Evolutionary conservation across 2,329 filamentous ascomycete genomes (phyloP).

Genomic region (Exophiala alcalophila): DNA sequence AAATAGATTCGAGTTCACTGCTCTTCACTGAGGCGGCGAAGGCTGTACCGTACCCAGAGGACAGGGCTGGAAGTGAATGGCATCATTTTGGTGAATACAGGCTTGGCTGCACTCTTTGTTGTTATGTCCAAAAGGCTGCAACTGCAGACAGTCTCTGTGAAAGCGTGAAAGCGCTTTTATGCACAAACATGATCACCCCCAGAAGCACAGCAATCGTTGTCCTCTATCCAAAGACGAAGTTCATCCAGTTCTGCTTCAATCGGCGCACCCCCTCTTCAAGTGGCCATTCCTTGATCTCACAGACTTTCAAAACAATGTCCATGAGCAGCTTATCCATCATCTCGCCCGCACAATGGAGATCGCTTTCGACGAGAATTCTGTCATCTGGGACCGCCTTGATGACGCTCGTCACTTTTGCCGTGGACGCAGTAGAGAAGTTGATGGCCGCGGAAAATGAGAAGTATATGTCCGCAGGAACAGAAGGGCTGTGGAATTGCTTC

Average conservation of each 20-base stretch:
- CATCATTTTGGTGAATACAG: too few relatives aligned
- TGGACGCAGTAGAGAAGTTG: conserved; percentile 62
- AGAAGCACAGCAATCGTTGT: too few relatives aligned
- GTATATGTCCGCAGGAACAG: conserved; percentile 73
- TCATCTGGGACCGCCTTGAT: conserved; percentile 73
- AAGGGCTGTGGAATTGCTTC: conserved; percentile 70
- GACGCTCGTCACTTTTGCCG: conserved; percentile 61
- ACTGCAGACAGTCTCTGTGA: not conserved
- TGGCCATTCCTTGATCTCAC: conserved; percentile 72
- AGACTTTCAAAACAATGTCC: conserved; percentile 72
- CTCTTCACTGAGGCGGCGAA: too few relatives aligned
- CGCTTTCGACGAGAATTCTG: conserved; percentile 81
- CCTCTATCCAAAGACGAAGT: conserved; percentile 65
- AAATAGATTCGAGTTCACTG: too few relatives aligned
- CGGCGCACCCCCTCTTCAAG: conserved; percentile 66
- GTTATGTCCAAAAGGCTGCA: too few relatives aligned
- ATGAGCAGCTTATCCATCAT: conserved; percentile 76
- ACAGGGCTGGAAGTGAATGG: too few relatives aligned
- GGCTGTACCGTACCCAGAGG: too few relatives aligned
- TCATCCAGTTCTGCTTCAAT: conserved; percentile 71
- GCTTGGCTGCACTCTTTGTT: too few relatives aligned
- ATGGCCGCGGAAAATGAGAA: conserved; percentile 85
- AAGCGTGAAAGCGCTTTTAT: too few relatives aligned
- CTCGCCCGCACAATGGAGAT: conserved; percentile 77
- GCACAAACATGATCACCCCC: too few relatives aligned